phyloP scores from a whole-genome alignment of 225 moss, liverwort and hornwort genomes.

The Thuidium tamariscinum region DNA sequence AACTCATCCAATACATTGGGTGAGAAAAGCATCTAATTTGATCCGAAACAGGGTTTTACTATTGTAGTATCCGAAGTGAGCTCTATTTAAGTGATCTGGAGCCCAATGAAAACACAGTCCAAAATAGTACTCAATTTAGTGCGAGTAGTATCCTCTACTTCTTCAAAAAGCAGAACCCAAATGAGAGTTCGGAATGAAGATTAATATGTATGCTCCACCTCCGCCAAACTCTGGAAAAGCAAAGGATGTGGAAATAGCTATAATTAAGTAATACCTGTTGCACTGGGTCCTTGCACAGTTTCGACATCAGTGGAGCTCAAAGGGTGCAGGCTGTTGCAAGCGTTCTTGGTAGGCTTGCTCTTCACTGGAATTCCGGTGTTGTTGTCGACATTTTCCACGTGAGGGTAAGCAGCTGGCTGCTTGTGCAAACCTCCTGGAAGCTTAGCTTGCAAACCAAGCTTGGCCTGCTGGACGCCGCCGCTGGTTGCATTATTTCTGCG shows the following conservation, averaged over 20 bases:
- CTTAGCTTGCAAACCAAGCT: neutral
- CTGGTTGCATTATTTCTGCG: neutral
- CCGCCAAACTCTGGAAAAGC: neutral
- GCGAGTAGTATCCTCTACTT: neutral
- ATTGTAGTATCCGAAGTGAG: neutral
- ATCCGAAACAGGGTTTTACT: neutral
- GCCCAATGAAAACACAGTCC: neutral
- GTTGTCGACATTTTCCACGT: conserved; percentile 10
- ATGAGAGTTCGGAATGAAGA: too few species aligned
- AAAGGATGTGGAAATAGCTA: neutral
- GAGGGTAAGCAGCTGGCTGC: neutral
- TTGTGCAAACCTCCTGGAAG: neutral
- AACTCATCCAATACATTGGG: neutral
- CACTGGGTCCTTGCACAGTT: neutral
- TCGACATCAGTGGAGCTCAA: neutral
- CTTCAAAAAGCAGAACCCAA: neutral
- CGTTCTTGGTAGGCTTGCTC: neutral
- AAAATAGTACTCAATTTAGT: neutral
- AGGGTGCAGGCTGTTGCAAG: neutral
- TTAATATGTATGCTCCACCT: neutral
- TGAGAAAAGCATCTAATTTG: neutral
- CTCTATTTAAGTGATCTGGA: neutral
- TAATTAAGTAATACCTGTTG: neutral
- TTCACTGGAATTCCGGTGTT: neutral
- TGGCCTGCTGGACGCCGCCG: neutral